A percentile compares a stretch with the other conserved stretches of the same genome.
Conservation (phyloP, 768 basidiomycete species). For the Leccinum boreale region DNA sequence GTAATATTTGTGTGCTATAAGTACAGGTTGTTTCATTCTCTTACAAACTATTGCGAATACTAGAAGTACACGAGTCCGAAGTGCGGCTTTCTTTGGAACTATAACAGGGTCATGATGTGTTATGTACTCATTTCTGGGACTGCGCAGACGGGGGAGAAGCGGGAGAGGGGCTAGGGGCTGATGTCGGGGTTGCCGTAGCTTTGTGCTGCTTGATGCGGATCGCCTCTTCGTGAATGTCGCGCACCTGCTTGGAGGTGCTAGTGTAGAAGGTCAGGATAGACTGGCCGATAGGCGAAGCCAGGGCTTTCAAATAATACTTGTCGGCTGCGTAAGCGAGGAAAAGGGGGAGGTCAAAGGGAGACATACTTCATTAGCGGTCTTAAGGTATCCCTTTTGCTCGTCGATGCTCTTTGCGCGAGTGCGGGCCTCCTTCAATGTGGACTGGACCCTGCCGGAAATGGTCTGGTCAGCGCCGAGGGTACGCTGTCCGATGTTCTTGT, state of each 20-base stretch:
- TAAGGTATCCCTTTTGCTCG: constrained; percentile 74
- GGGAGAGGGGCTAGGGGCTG: constrained; percentile 6
- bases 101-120: background rate
- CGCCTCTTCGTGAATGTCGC: constrained; percentile 94
- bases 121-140: constrained; percentile 8
- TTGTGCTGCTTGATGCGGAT: constrained; percentile 73
- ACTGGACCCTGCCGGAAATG: constrained; percentile 67
- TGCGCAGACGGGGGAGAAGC: constrained; percentile 8
- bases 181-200: constrained; percentile 15
- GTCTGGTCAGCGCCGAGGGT: constrained; percentile 81
- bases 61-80: constrained; percentile 9
- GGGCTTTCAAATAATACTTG: constrained; percentile 78
- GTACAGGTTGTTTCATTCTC: background rate
- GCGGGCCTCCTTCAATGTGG: constrained; percentile 59
- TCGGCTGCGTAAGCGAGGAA: background rate
- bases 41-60: constrained; percentile 1
- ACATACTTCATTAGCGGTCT: constrained; percentile 64
- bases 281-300: constrained; percentile 74
- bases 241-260: constrained; percentile 78
- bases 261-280: constrained; percentile 85
- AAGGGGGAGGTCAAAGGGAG: background rate
- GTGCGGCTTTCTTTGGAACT: background rate
- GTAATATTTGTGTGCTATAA: background rate
- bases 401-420: constrained; percentile 74
- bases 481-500: constrained; percentile 64